Evolutionary conservation across 2,329 filamentous ascomycete species (phyloP), one percentile per base, ranked within the genome.

Genomic region (Exophiala bonariae): DNA sequence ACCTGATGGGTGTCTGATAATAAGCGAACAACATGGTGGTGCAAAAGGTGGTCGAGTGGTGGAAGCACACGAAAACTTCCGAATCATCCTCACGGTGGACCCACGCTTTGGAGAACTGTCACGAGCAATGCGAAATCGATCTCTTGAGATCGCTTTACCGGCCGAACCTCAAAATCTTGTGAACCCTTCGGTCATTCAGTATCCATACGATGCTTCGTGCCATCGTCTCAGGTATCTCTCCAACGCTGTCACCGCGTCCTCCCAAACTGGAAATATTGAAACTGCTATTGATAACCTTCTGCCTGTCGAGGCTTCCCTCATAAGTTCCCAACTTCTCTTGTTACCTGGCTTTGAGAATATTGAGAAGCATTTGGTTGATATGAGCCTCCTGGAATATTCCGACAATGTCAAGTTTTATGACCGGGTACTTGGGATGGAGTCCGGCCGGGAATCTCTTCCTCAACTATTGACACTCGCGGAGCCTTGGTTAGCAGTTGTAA

Each of bases 51-150:
- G 91, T 9, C 82, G 88, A 47, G 72, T 95, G 28, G 81, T 99
- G 40, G 81, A 71, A 46, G 91, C 93, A 11, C 91, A 97, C 70
- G 79, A 86, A 0, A 81, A 89, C 51, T 99, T 99, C 68, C 81
- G 92, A 47, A 83, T 99, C 16, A 97, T 99, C 68, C 73, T 99
- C 64, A 97, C 92, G 0, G 87, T 95, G 74, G 92, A 99, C 65
- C 85, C 93, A 36, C 82, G 85, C 40, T 88, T 96, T 65, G 95
- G 93, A 14, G 93, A 99, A 66, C 76, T 99, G 7, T 99, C 93
- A 3, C 81, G 93, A 54, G 93, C 93, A 1, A 99, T 99, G 93
- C 80, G 95, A 47, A 99, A 99, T 68, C 82, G 93, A 65, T 90
- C 90, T 39, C 79, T 96, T 19, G 95, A 99, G 67, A 86, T 99